Evolutionary conservation across 2,329 filamentous ascomycete species (phyloP), one percentile per base, ranked within the genome.

Genomic region (Penicillium sp.): DNA sequence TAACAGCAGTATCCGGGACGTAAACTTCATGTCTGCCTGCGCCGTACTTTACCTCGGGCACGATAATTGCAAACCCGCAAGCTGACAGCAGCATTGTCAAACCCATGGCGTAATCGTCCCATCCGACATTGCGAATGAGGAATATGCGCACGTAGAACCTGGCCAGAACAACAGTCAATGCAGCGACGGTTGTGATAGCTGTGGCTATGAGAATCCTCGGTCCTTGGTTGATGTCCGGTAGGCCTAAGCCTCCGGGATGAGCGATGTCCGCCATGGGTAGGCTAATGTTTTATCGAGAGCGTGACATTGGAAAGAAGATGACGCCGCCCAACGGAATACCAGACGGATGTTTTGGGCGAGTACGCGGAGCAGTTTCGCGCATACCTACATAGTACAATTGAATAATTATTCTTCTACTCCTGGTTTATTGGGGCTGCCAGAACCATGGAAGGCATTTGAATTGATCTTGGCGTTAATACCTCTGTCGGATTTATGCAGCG

Each of bases 11-110:
- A 0, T 62, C 55, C 1, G 68, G 55, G 36, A 79, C 69, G 49
- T 77, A 72, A 11, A 69, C 69, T 3, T 69, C 63, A 39, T 80
- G 77, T 39, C 64, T 65, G 5, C 77, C 77, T n/a, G 71, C 75
- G 3, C 76, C 76, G 37, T 73, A 63, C 1, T 61, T 46, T 3
- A 77, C 70, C 40, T 75, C 63, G 0, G 64, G 65, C 12, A 76
- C 64, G 37, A 77, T 62, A 19, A 77, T 40, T 2, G 62, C 68
- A 46, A 72, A 67, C 1, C 73, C 73, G 7, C 64, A 59, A 40
- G 76, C 53, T 11, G 70, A 70, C 44, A 60, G 33, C 4, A 41
- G 27, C 53, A 61, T 53, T 0, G 58, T 59, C 28, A 61, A 16
- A 1, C 42, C 28, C 57, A 61, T 61, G 10, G 48, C 42, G 41